phyloP scores from a whole-genome alignment of 1,139 yeast genomes.

The Trichomonascaceae sp. region DNA sequence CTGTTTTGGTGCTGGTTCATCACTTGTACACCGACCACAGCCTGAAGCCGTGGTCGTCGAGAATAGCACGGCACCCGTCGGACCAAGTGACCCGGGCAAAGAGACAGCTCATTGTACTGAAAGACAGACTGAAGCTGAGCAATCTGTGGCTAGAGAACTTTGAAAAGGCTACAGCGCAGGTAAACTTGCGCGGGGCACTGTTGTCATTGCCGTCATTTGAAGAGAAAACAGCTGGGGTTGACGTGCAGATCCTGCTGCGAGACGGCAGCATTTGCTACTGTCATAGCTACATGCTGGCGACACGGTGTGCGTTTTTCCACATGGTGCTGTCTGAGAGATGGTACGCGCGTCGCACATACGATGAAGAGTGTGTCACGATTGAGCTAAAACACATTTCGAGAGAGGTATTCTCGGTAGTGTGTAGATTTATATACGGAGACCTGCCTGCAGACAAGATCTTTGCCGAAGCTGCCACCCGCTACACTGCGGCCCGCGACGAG shows the following conservation, averaged over 20 bases:
- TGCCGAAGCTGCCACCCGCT: slow-evolving; percentile 23
- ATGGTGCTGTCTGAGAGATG: slow-evolving; percentile 45
- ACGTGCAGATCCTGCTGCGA: slow-evolving; percentile 25
- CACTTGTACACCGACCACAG: slow-evolving; percentile 36
- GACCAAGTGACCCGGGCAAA: slow-evolving; percentile 17
- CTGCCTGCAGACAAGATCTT: slow-evolving; percentile 32
- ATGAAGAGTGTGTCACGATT: slow-evolving; percentile 15
- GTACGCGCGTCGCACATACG: slow-evolving; percentile 22
- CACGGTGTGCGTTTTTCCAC: slow-evolving; percentile 54
- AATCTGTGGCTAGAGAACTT: slow-evolving; percentile 13
- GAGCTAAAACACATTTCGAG: slow-evolving; percentile 34
- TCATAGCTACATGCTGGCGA: slow-evolving; percentile 39
- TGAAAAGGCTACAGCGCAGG: slow-evolving; percentile 4
- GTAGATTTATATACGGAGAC: slow-evolving; percentile 48
- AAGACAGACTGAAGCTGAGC: slow-evolving; percentile 11
- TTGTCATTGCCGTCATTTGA: slow-evolving; percentile 7
- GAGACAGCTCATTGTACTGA: slow-evolving; percentile 14
- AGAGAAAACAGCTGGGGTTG: slow-evolving; percentile 14
- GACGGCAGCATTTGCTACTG: slow-evolving; percentile 31
- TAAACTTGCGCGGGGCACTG: slow-evolving; percentile 7
- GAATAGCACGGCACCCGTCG: slow-evolving; percentile 16
- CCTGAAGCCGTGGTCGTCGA: slow-evolving; percentile 33
- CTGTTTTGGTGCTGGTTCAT: slow-evolving; percentile 29
- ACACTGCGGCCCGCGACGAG: slow-evolving; percentile 20
- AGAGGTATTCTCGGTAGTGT: slow-evolving; percentile 36